Evolutionary conservation across 106 monocot genomes (phyloP).

Genomic region (Dioscorea zingiberensis): DNA sequence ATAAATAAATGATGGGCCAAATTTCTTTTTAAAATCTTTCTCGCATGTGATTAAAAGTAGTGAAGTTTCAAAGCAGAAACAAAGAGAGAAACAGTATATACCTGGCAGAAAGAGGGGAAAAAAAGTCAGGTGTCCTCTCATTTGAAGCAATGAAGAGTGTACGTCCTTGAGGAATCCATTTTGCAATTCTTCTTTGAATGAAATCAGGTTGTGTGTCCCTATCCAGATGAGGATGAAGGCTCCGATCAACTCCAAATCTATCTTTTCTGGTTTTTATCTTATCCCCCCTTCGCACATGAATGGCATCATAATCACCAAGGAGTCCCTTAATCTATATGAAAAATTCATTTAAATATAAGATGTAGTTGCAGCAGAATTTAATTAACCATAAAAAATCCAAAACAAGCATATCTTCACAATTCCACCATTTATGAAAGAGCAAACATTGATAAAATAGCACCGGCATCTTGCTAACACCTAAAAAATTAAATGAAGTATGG

Average conservation of each 20-base stretch:
- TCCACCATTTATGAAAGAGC: no score
- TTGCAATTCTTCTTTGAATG: slow-evolving; percentile 70
- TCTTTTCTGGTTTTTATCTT: slow-evolving; percentile 87
- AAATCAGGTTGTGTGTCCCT: slow-evolving; percentile 90
- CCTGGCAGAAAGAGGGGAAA: slow-evolving; percentile 68
- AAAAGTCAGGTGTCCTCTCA: slow-evolving; percentile 76
- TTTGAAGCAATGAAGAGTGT: slow-evolving; percentile 93
- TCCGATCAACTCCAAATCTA: slow-evolving; percentile 57
- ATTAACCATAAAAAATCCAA: no score
- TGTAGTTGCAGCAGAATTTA: no score
- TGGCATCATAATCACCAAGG: slow-evolving; percentile 95
- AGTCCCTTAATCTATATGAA: slow-evolving; percentile 52
- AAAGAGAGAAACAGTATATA: not conserved
- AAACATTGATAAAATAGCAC: no score
- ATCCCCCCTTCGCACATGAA: slow-evolving; percentile 95
- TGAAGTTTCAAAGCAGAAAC: no score
- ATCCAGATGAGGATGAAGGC: slow-evolving; percentile 87
- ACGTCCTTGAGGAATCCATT: slow-evolving; percentile 81
- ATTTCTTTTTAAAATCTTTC: not conserved
- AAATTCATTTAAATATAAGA: no score
- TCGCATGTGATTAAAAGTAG: no score
- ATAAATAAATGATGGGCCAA: no score
- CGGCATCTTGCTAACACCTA: no score
- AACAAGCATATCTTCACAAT: no score
- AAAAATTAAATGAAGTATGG: no score